Evolutionary conservation across 2,329 filamentous ascomycete species (phyloP).

Genomic region (Epichloe baconii): DNA sequence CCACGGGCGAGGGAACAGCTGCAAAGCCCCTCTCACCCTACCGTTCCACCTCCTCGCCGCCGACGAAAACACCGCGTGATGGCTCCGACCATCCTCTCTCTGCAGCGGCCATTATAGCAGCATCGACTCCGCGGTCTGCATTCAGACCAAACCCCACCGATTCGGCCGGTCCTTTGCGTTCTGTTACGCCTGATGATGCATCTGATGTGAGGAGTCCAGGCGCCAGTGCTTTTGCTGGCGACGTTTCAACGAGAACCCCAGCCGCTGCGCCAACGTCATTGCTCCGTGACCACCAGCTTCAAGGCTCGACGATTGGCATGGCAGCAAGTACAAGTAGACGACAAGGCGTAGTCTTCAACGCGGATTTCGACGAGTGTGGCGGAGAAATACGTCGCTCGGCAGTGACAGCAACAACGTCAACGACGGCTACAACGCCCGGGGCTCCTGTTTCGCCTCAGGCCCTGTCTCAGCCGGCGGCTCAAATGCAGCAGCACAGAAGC

Average conservation of each 20-base stretch:
- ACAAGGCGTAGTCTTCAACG: constrained; percentile 49
- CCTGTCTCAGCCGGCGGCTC: constrained; percentile 1
- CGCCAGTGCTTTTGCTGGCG: constrained; percentile 11
- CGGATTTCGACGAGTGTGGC: constrained; percentile 30
- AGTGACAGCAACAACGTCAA: constrained; percentile 3
- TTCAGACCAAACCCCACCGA: constrained; percentile 17
- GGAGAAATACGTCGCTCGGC: constrained; percentile 24
- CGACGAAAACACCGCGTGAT: not conserved
- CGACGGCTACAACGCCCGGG: not conserved
- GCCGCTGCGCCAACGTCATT: constrained; percentile 5
- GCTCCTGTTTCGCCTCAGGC: not conserved
- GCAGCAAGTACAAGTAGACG: constrained; percentile 30
- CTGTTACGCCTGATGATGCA: constrained; percentile 50
- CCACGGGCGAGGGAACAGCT: constrained; percentile 14
- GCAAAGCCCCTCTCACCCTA: constrained; percentile 5
- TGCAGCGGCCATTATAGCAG: constrained; percentile 12
- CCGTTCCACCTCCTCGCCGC: constrained; percentile 10
- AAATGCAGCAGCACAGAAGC: constrained; percentile 17
- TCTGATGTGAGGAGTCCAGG: constrained; percentile 21
- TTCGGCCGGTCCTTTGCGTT: constrained; percentile 38
- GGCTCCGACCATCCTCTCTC: not conserved
- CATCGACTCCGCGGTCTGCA: constrained; percentile 21
- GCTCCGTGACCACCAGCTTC: constrained; percentile 15
- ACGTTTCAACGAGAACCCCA: constrained; percentile 5
- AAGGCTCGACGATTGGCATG: constrained; percentile 20